Evolutionary conservation across 768 basidiomycete genomes (phyloP).

Genomic region (Podaxis sp.): DNA sequence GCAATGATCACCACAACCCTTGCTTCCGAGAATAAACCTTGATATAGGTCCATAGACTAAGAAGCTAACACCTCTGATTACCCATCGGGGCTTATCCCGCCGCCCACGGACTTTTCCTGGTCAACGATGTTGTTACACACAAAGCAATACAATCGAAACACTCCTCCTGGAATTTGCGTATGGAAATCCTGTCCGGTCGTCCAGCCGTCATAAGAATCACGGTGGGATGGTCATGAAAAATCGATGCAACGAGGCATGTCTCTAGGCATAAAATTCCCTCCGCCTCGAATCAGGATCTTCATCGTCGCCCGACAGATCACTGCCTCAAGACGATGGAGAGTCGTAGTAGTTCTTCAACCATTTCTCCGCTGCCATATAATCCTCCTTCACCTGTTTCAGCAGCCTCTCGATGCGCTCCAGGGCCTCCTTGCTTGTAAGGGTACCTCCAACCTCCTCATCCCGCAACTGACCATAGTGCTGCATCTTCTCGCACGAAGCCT

Average conservation of each 20-base stretch:
- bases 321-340: background rate
- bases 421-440: slow-evolving; percentile 49
- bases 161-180: slow-evolving; percentile 15
- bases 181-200: slow-evolving; percentile 17
- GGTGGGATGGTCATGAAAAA: slow-evolving; percentile 13
- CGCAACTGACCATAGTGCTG: slow-evolving; percentile 79
- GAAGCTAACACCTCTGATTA: slow-evolving; percentile 7
- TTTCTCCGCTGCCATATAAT: slow-evolving; percentile 66
- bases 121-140: slow-evolving; percentile 16
- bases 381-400: slow-evolving; percentile 58
- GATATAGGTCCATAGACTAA: slow-evolving; percentile 4
- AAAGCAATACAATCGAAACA: slow-evolving; percentile 15
- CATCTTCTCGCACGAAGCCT: slow-evolving; percentile 85
- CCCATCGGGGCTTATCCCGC: slow-evolving; percentile 6
- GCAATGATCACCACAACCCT: slow-evolving; percentile 2
- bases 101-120: slow-evolving; percentile 15
- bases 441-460: slow-evolving; percentile 50
- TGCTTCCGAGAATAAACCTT: slow-evolving; percentile 10
- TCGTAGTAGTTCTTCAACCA: slow-evolving; percentile 57
- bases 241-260: slow-evolving; percentile 13
- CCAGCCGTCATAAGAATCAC: slow-evolving; percentile 14
- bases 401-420: slow-evolving; percentile 56
- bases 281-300: slow-evolving; percentile 1
- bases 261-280: slow-evolving; percentile 10
- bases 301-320: slow-evolving; percentile 1